Evolutionary conservation across 1,284 basidiomycete species (phyloP), one percentile per base, ranked within the genome.

Genomic region (Tetrapyrgos nigripes): DNA sequence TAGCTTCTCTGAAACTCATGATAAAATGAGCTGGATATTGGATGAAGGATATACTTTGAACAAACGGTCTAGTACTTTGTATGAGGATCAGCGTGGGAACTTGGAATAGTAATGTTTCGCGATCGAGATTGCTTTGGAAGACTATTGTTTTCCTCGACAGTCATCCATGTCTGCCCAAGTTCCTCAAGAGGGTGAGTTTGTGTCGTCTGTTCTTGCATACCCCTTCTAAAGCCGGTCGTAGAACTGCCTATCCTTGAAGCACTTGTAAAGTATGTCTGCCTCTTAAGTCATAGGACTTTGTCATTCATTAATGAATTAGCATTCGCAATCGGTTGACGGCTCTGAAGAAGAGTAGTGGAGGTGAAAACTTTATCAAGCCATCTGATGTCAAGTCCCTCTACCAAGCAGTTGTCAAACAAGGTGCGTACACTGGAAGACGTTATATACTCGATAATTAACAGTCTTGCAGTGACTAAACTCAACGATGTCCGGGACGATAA

Each of bases 351-450:
- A 90, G 96, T 79, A 84, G 92, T 68, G 86, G 87, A 66, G 87
- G 92, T 68, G 86, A 87, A 66, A 87, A 93, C 66, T 97, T 91
- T 78, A 94, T 96, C 76, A 94, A 96, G 68, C 84, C 94, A 2
- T 90, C 93, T 64, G 97, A 97, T 81, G 97, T 99, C 57, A 92
- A 97, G 74, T 84, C 87, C 47, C 88, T 98, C 64, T 98, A 98
- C 82, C 93, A 95, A 66, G 86, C 91, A 6, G 93, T 97, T 62
- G 92, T 98, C 64, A 96, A 97, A 74, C 96, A 98, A 84, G 91
- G 96, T 94, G 49, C 46, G 79, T 69, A 29, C 21, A 57, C 35
- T 53, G 29, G 46, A 50, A 49, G 55, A 14, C 9, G 53, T 46
- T 26, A 37, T 35, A 9, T 50, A 28, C 27, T 60, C 46, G 17